Percentiles rank a stretch among this genome's conserved stretches.
phyloP scores from a whole-genome alignment of 345 rosid genomes.

The Brassica nigra region DNA sequence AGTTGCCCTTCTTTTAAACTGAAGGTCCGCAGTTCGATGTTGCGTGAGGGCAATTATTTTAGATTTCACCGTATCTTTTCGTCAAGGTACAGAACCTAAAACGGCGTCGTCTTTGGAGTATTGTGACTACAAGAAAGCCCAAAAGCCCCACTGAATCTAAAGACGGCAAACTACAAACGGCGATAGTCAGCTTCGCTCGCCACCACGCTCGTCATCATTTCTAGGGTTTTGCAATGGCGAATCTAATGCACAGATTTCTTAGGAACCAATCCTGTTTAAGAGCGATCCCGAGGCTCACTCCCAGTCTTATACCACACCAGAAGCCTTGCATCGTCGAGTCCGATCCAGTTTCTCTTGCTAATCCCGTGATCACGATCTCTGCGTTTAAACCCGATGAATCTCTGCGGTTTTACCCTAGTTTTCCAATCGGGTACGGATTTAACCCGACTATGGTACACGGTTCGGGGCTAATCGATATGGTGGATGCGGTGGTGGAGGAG shows the following conservation, averaged over 20 bases:
- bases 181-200: constrained; percentile 1
- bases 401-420: constrained; percentile 43
- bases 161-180: no score
- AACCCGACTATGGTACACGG: constrained; percentile 24
- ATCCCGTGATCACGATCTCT: constrained; percentile 12
- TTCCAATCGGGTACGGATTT: constrained; percentile 44
- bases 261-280: constrained; percentile 35
- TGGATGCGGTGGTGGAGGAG: constrained; percentile 18
- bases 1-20: constrained; percentile 55
- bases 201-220: background rate
- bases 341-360: constrained; percentile 29
- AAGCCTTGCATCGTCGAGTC: constrained; percentile 11
- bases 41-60: constrained; percentile 55
- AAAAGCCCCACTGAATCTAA: background rate
- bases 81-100: background rate
- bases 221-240: constrained; percentile 37
- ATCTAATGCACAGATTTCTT: constrained; percentile 36
- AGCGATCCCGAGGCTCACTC: constrained; percentile 12
- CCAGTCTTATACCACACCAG: constrained; percentile 16
- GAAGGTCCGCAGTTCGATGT: constrained; percentile 79
- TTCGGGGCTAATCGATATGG: constrained; percentile 6
- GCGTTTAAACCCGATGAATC: background rate
- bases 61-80: no score
- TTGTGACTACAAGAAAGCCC: background rate
- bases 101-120: background rate